Percentiles rank a stretch among this genome's conserved stretches.
Conservation (phyloP, 805 yeast species). For the Candida patagonica region DNA sequence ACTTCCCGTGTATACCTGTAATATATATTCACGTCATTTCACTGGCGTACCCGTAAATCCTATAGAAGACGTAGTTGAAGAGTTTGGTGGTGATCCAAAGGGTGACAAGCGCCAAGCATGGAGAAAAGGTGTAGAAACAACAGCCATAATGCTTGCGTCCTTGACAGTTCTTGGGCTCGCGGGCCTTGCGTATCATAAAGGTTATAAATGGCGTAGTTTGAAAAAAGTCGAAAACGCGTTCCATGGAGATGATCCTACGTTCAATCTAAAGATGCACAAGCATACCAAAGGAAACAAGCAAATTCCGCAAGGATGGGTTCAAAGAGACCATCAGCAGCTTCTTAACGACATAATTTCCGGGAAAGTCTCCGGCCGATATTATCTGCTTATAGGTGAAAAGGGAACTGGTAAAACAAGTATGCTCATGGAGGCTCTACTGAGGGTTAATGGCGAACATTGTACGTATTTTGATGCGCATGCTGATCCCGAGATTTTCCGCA, state of each 20-base stretch:
- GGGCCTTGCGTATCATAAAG: slow-evolving; percentile 59
- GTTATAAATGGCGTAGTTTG: slow-evolving; percentile 50
- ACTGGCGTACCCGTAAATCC: slow-evolving; percentile 8
- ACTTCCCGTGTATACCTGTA: too few species aligned
- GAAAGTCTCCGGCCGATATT: slow-evolving; percentile 56
- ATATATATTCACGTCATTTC: too few species aligned
- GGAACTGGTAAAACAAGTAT: slow-evolving; percentile 81
- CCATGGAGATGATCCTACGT: slow-evolving; percentile 56
- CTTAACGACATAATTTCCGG: slow-evolving; percentile 62
- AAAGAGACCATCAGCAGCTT: slow-evolving; percentile 55
- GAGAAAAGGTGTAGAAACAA: slow-evolving; percentile 40
- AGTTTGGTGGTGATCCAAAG: neutral
- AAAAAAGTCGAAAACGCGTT: slow-evolving; percentile 59
- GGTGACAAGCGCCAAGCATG: slow-evolving; percentile 4
- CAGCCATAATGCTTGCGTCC: slow-evolving; percentile 62
- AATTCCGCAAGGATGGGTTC: slow-evolving; percentile 49
- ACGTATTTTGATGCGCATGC: slow-evolving; percentile 74
- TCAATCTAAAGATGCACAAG: slow-evolving; percentile 46
- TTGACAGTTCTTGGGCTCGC: slow-evolving; percentile 59
- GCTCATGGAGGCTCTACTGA: slow-evolving; percentile 59
- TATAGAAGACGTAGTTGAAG: slow-evolving; percentile 6
- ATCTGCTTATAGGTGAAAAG: slow-evolving; percentile 68
- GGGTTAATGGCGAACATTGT: slow-evolving; percentile 53
- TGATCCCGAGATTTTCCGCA: slow-evolving; percentile 73
- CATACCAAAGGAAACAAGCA: slow-evolving; percentile 10